Base-by-base conservation (phyloP, 441 rosid species). In the Raphanus hybrid region DNA sequence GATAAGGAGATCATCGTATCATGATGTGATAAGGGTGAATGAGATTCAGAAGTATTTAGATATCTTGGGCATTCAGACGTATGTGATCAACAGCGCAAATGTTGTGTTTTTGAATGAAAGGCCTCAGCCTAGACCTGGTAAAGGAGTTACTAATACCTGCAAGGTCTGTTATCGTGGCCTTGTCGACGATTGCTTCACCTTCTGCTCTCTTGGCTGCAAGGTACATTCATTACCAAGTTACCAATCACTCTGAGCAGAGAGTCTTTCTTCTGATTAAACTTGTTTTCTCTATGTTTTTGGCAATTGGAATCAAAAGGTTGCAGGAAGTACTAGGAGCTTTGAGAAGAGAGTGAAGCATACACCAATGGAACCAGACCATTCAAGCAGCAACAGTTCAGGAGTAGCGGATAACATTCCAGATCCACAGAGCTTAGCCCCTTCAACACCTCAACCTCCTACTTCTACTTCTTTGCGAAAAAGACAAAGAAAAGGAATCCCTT, bases 151-250 rank as follows among this genome's bases (percentile, higher is more conserved):
- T 78, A 92, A 87, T 83, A 92, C 90, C 48, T 93, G 97, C 32
- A 83, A 86, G 67, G 98, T 90, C 81, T 93, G 98, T 29, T 89
- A 86, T 10, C 96, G 98, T 62, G 89, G 94, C 83, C 97, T 93
- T 18, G 88, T 91, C 29, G 92, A 93, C 72, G 80, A 76, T 70
- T 89, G 89, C 80, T 93, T 91, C 87, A 84, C 89, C 50, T 93
- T 93, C 83, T 93, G 98, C 92, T 93, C 97, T 32, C 92, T 93
- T 61, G 98, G 94, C 75, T 93, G 97, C 91, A 93, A 93, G 98
- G 98, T 93, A 82, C 71, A 79, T 8, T 74, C n/a, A n/a, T n/a
- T n/a, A n/a, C n/a, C n/a, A n/a, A n/a, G n/a, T n/a, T n/a, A n/a
- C n/a, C n/a, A n/a, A n/a, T 20, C 23, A 20, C 60, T 62, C 15